Evolutionary conservation across 495 filamentous ascomycete species (phyloP).

Genomic region (Stereocaulon alpinum): DNA sequence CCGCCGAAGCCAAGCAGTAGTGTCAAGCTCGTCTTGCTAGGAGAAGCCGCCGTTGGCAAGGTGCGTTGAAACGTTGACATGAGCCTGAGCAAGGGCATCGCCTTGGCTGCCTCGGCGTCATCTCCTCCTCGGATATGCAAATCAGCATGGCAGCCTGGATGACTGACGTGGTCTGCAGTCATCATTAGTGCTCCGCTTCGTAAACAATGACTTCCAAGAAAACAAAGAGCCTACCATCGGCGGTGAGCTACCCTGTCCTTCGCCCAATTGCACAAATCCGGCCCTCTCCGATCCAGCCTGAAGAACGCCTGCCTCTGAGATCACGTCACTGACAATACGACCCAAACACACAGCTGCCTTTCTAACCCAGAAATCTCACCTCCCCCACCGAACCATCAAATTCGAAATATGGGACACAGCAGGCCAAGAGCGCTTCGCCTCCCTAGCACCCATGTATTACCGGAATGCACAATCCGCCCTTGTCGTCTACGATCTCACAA

Average conservation of each 20-base stretch:
- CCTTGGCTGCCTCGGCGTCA: not conserved
- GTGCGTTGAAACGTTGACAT: constrained; percentile 37
- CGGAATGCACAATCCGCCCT: constrained; percentile 98
- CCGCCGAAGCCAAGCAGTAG: constrained; percentile 94
- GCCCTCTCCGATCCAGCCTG: not conserved
- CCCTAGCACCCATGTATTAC: constrained; percentile 98
- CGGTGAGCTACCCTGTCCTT: constrained; percentile 47
- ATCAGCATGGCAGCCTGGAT: not conserved
- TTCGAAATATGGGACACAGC: constrained; percentile 99
- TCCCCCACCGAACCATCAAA: constrained; percentile 94
- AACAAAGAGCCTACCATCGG: constrained; percentile 99
- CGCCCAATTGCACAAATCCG: not conserved
- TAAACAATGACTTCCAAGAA: constrained; percentile 99
- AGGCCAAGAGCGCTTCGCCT: constrained; percentile 95
- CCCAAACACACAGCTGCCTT: constrained; percentile 64
- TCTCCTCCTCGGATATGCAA: constrained; percentile 8
- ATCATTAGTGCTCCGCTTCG: constrained; percentile 93
- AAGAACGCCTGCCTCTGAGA: not conserved
- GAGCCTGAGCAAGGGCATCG: too few relatives aligned
- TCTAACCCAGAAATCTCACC: constrained; percentile 94
- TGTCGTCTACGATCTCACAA: constrained; percentile 97
- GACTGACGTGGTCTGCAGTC: constrained; percentile 49
- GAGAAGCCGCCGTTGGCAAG: constrained; percentile 97
- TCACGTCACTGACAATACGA: not conserved
- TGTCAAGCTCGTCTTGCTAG: constrained; percentile 94